Percentiles rank a stretch among this genome's conserved stretches.
These are phyloP conservation scores for Aspergillus carbonarius DNA, from an alignment of 2,329 filamentous ascomycete genomes.

Conservation along the genomic window DNA sequence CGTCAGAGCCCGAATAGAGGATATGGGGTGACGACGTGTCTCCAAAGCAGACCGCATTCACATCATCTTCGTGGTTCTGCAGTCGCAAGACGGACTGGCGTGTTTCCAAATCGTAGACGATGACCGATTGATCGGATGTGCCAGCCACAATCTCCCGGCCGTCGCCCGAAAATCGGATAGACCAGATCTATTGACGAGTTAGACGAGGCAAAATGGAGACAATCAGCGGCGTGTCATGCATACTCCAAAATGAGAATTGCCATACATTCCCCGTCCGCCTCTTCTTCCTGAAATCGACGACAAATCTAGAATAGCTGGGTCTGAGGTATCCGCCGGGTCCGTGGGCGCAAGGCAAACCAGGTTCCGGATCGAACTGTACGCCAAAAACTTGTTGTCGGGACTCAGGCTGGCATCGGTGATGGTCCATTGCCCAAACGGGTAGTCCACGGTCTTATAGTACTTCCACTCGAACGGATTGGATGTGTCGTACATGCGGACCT, in stretches of 20 bases:
- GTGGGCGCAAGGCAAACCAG: conserved; percentile 84
- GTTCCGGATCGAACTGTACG: conserved; percentile 84
- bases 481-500: conserved; percentile 95
- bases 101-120: conserved; percentile 90
- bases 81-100: conserved; percentile 72
- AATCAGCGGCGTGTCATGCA: conserved; percentile 12
- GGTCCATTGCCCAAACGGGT: conserved; percentile 90
- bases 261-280: conserved; percentile 35
- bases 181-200: conserved; percentile 66
- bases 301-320: conserved; percentile 78
- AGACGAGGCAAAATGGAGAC: not conserved
- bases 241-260: conserved; percentile 47
- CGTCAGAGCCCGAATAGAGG: conserved; percentile 92
- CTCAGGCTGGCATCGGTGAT: conserved; percentile 90
- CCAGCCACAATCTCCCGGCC: conserved; percentile 88
- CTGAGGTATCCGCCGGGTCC: conserved; percentile 75
- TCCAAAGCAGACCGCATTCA: conserved; percentile 95
- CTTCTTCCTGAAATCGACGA: conserved; percentile 49
- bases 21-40: conserved; percentile 88
- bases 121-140: conserved; percentile 73
- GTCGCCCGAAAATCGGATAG: conserved; percentile 87
- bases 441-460: conserved; percentile 86
- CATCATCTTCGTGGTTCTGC: conserved; percentile 78
- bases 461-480: conserved; percentile 94
- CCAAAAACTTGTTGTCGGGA: conserved; percentile 87